These are phyloP conservation scores for Chenopodium quinoa DNA, from an alignment of 148 eudicot species.

Conservation along the genomic window DNA sequence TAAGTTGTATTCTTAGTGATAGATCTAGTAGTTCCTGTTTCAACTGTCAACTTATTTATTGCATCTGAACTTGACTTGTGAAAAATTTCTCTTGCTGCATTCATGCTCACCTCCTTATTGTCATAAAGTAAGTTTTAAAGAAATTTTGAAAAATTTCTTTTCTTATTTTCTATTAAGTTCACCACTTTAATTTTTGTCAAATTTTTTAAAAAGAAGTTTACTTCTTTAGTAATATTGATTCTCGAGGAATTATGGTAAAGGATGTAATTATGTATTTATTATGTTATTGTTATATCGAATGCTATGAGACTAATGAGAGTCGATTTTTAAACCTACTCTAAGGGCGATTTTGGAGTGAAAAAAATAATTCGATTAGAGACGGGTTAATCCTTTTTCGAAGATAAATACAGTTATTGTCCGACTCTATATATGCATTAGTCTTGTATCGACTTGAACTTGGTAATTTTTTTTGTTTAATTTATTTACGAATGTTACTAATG, in stretches of 20 bases:
- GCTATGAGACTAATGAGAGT: too few species aligned
- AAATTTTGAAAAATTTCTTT: neutral
- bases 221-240: neutral
- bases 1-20: neutral
- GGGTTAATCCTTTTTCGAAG: neutral
- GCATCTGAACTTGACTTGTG: constrained; percentile 5
- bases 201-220: too few species aligned
- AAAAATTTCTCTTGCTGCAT: constrained; percentile 9
- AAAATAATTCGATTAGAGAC: neutral
- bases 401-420: neutral
- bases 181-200: too few species aligned
- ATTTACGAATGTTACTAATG: neutral
- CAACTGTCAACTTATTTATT: constrained; percentile 7
- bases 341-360: neutral
- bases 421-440: neutral
- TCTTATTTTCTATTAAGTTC: too few species aligned
- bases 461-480: neutral
- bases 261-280: neutral
- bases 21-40: constrained; percentile 17
- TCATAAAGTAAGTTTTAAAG: neutral
- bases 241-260: neutral
- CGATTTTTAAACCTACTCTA: too few species aligned
- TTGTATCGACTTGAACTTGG: neutral
- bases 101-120: constrained; percentile 3
- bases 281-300: neutral